Conservation (phyloP, 2,329 filamentous ascomycete species). For the Metarhizium rileyi region DNA sequence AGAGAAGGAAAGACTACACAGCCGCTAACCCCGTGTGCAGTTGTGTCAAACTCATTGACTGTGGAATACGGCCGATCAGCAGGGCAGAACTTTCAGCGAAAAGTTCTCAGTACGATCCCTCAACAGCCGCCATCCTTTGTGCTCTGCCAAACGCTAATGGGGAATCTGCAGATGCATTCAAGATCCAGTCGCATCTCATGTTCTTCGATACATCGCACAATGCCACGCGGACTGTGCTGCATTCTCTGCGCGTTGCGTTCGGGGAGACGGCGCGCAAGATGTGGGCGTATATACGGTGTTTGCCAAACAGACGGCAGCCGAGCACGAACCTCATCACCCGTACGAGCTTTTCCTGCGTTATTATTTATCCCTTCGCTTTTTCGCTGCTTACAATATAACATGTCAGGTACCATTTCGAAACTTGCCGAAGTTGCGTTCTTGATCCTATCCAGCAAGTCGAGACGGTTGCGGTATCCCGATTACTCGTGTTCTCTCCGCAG, state of each 20-base stretch:
- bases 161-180: constrained; percentile 55
- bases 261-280: constrained; percentile 68
- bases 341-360: constrained; percentile 25
- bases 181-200: constrained; percentile 76
- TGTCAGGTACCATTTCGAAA: constrained; percentile 52
- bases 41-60: constrained; percentile 62
- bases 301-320: constrained; percentile 49
- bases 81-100: constrained; percentile 71
- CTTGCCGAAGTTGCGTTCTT: constrained; percentile 54
- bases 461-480: constrained; percentile 33
- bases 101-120: constrained; percentile 52
- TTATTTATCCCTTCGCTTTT: background rate
- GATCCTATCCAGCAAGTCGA: constrained; percentile 48
- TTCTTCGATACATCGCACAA: constrained; percentile 77
- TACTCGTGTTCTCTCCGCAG: constrained; percentile 52
- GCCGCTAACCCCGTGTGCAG: constrained; percentile 8
- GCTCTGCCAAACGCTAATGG: background rate
- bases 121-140: background rate
- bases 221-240: constrained; percentile 53
- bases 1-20: no score
- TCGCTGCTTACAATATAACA: constrained; percentile 5
- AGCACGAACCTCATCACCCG: constrained; percentile 50
- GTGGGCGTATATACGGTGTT: constrained; percentile 49
- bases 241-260: constrained; percentile 70
- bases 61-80: constrained; percentile 65